Percentiles rank a stretch among this genome's conserved stretches.
These are phyloP conservation scores for Penicillium occitanis DNA, from an alignment of 2,329 filamentous ascomycete genomes.

Conservation along the genomic window DNA sequence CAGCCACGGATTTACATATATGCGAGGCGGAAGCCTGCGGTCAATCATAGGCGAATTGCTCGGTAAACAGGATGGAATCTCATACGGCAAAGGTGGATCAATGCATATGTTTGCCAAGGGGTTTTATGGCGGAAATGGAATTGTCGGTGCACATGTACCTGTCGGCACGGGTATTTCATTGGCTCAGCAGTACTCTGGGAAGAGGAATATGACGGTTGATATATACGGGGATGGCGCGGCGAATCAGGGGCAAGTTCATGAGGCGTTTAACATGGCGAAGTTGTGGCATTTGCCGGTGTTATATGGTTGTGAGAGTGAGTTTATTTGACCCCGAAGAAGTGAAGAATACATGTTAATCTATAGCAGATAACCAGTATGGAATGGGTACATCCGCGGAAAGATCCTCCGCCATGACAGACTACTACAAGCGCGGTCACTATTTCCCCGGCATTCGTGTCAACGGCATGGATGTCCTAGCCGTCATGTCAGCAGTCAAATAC, in stretches of 20 bases:
- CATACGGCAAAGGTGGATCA: constrained; percentile 92
- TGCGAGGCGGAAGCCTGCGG: constrained; percentile 82
- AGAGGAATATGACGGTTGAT: constrained; percentile 76
- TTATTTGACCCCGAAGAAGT: constrained; percentile 24
- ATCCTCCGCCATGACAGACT: constrained; percentile 88
- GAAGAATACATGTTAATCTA: background rate
- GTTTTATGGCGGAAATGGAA: constrained; percentile 96
- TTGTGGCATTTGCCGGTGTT: constrained; percentile 90
- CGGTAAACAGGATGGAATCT: constrained; percentile 85
- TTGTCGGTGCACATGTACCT: constrained; percentile 92
- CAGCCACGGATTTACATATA: constrained; percentile 92
- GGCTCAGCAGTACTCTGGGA: constrained; percentile 81
- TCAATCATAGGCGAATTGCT: constrained; percentile 91
- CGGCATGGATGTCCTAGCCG: constrained; percentile 93
- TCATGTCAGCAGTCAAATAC: constrained; percentile 87
- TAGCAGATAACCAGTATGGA: constrained; percentile 92
- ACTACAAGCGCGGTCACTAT: constrained; percentile 99
- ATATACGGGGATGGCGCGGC: constrained; percentile 92
- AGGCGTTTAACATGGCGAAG: constrained; percentile 99
- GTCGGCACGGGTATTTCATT: constrained; percentile 91
- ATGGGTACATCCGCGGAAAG: constrained; percentile 93
- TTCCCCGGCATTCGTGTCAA: constrained; percentile 97
- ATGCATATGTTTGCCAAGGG: constrained; percentile 98
- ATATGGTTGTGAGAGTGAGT: constrained; percentile 87
- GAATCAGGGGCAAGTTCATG: constrained; percentile 97